Conservation (phyloP, 1,139 yeast genomes). For the Pichia sp. region DNA sequence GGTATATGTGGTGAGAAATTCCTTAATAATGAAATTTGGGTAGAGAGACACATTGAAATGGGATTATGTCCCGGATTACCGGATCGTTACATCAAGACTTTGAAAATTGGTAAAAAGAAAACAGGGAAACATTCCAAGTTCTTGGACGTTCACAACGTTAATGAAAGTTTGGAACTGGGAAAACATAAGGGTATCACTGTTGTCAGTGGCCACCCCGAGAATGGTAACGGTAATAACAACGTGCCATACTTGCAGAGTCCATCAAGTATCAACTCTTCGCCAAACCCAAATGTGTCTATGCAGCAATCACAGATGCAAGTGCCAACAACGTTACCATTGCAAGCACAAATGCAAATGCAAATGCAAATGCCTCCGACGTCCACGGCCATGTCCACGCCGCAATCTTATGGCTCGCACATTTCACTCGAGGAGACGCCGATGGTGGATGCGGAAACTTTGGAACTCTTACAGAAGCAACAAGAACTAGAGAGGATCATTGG, state of each 20-base stretch:
- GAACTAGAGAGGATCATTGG: background rate
- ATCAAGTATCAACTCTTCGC: slow-evolving; percentile 8
- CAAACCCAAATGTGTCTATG: too few relatives aligned
- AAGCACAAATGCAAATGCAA: too few relatives aligned
- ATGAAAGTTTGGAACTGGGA: slow-evolving; percentile 6
- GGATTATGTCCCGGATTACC: slow-evolving; percentile 73
- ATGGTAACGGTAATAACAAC: background rate
- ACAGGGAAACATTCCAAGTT: slow-evolving; percentile 30
- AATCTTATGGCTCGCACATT: too few relatives aligned
- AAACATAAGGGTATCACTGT: background rate
- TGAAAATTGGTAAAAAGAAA: slow-evolving; percentile 27
- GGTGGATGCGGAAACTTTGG: slow-evolving; percentile 1
- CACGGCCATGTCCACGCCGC: too few relatives aligned
- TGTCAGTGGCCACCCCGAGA: background rate
- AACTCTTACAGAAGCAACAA: slow-evolving; percentile 1
- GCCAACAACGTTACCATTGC: too few relatives aligned
- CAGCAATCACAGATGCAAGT: too few relatives aligned
- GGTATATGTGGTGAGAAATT: slow-evolving; percentile 73
- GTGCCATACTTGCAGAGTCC: slow-evolving; percentile 10
- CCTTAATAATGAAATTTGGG: slow-evolving; percentile 78
- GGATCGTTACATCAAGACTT: slow-evolving; percentile 33
- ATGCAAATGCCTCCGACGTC: too few relatives aligned
- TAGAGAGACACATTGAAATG: slow-evolving; percentile 80
- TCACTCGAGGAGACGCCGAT: too few relatives aligned
- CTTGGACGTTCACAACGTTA: slow-evolving; percentile 22